phyloP scores from a whole-genome alignment of 805 yeast genomes.

The Ogataea minuta region DNA sequence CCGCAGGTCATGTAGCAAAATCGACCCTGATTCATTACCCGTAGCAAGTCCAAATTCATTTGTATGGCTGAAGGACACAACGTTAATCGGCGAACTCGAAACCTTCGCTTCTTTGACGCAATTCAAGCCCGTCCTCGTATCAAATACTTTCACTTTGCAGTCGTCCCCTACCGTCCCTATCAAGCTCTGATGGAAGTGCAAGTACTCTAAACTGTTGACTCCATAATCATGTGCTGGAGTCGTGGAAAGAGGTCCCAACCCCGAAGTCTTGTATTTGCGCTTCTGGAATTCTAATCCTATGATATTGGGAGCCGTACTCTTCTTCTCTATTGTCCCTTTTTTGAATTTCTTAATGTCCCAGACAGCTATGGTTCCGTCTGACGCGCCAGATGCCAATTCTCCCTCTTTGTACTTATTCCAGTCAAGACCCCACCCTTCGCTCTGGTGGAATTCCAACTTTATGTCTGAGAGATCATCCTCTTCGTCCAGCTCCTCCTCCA shows the following conservation, averaged over 20 bases:
- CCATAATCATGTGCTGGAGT: constrained; percentile 43
- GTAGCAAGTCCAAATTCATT: constrained; percentile 60
- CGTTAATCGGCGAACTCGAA: constrained; percentile 40
- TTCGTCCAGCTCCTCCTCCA: constrained; percentile 33
- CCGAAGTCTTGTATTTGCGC: constrained; percentile 13
- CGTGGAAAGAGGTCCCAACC: constrained; percentile 18
- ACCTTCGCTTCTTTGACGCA: constrained; percentile 5
- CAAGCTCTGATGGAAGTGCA: constrained; percentile 56
- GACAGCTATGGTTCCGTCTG: constrained; percentile 59
- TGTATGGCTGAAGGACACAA: constrained; percentile 57
- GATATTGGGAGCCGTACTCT: constrained; percentile 1
- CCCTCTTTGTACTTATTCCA: constrained; percentile 75
- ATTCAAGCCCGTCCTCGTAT: constrained; percentile 40
- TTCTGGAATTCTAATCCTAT: constrained; percentile 11
- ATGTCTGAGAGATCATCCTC: constrained; percentile 27
- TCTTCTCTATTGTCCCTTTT: constrained; percentile 15
- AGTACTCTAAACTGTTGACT: constrained; percentile 73
- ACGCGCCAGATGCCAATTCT: constrained; percentile 54
- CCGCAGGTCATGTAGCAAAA: constrained; percentile 69
- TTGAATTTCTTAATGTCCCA: constrained; percentile 61
- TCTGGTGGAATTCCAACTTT: constrained; percentile 30
- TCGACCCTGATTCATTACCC: constrained; percentile 59
- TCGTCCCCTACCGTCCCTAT: constrained; percentile 71
- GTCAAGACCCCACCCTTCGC: constrained; percentile 67
- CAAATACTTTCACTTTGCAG: constrained; percentile 49